phyloP scores from a whole-genome alignment of 2,329 filamentous ascomycete genomes.

The Neonectria magnoliae region DNA sequence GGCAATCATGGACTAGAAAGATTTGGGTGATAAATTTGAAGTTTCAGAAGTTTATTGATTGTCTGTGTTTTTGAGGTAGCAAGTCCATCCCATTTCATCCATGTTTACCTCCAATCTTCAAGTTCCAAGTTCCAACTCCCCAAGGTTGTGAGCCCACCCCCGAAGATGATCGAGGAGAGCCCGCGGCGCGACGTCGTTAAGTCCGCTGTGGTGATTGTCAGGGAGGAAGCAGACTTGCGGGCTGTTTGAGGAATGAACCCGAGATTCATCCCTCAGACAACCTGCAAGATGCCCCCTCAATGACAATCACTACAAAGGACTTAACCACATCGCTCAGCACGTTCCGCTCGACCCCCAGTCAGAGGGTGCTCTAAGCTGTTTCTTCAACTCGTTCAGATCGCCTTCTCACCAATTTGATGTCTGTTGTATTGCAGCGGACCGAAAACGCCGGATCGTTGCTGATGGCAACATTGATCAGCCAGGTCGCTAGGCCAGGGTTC shows the following conservation, averaged over 20 bases:
- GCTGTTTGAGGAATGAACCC: background rate
- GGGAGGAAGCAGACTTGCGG: background rate
- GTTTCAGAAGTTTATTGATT: background rate
- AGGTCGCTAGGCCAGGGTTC: background rate
- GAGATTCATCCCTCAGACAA: background rate
- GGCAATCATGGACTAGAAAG: background rate
- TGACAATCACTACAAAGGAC: background rate
- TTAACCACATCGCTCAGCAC: background rate
- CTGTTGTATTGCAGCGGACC: slow-evolving; percentile 70
- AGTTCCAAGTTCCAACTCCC: background rate
- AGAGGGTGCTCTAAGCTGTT: slow-evolving; percentile 53
- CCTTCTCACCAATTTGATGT: slow-evolving; percentile 69
- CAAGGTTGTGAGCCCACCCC: too few species aligned
- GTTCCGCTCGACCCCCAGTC: background rate
- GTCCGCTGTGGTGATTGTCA: background rate
- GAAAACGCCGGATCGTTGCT: too few species aligned
- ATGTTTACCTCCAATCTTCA: background rate
- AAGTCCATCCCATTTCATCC: background rate
- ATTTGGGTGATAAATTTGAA: background rate
- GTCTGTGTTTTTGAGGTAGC: background rate
- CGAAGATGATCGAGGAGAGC: background rate
- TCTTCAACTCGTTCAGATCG: too few species aligned
- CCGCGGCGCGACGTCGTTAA: background rate
- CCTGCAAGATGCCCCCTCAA: background rate
- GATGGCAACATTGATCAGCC: too few species aligned